Evolutionary conservation across 2,329 filamentous ascomycete genomes (phyloP), one percentile per base, ranked within the genome.

Genomic region (Colletotrichum sp.): DNA sequence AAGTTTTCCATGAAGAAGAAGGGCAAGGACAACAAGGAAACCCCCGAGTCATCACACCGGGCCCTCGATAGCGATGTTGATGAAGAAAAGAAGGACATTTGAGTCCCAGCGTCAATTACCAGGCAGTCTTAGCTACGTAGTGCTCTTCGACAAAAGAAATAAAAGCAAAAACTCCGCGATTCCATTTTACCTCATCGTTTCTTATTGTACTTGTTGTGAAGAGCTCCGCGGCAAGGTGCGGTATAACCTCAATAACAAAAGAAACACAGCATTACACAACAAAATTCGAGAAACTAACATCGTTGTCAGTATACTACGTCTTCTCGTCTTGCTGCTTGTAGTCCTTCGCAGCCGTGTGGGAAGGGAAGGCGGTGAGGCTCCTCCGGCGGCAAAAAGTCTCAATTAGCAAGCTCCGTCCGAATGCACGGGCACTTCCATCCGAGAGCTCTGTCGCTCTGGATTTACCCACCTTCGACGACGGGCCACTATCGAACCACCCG

Each of bases 1-100:
- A 87, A 90, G 78, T 91, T 91, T 81, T 88, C 89, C 59, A 91
- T 91, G 81, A 92, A 91, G 84, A 92, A 92, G 85, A 91, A 90
- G 82, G 89, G 87, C 78, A 90, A 88, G 79, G 89, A 91, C 60
- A 75, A 79, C n/a, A 90, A 89, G 84, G 90, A 91, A 79, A 90
- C 89, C 78, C 79, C 89, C 78, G 90, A 92, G 62, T 80, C 89
- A 30, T 80, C 89, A 30, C 90, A 92, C 52, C 72, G 76, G 16
- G 59, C 36, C 24, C 49, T 52, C 7, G 76, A 76, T 60, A 65
- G 63, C 26, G 76, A 77, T 21, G 21, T 36, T 55, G 73, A 76
- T 28, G 76, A 72, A 28, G 70, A 77, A 32, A 77, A 77, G 44
- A 77, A 77, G 62, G 76, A 77, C 34, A 66, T 74, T 12, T 77